Evolutionary conservation across 208 protist genomes (phyloP), one percentile per base, ranked within the genome.

Genomic region (Leptomonas pyrrhocoris): DNA sequence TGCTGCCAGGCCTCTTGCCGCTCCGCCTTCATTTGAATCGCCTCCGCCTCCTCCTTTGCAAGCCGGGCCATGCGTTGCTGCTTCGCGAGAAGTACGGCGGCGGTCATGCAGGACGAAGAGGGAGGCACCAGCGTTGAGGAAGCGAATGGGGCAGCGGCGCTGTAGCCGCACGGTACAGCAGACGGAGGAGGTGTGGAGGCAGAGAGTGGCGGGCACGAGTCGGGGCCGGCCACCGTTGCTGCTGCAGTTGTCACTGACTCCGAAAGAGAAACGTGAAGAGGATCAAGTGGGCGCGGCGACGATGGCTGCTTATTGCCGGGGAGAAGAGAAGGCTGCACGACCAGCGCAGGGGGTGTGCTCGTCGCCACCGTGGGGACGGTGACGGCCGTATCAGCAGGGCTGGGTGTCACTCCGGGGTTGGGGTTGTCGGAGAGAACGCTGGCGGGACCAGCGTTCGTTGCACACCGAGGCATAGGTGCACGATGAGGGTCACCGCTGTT

Each of bases 1-100:
- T 42, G 51, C 36, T 68, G 56, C 75, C 80, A 73, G 30, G 77
- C 57, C 8, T 64, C 64, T 36, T 53, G 62, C 31, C 70, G 68
- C 27, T 63, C 34, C 2, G 25, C 56, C 45, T 62, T 73, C 18
- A 28, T 50, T 30, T 50, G 36, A 34, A 42, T 21, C 6, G 55
- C 53, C 2, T 13, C 42, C 25, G 55, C 54, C 40, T 56, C 60
- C 34, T 63, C 64, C 46, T 61, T 18, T 23, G 45, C 61, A 13
- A 72, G 25, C 2, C 73, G 68, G 27, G 49, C 46, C 21, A 49
- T 68, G 12, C 75, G 72, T 23, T 59, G 64, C 40, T 77, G 62
- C 49, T 77, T 77, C 18, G 64, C 72, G 34, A 66, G 11, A 2
- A 77, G 46, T 7, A 77, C 55, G 31, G 72, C 64, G 1, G 72